These are phyloP conservation scores for Phytophthora pluvialis DNA, from an alignment of 352 stramenopile species.

Conservation along the genomic window DNA sequence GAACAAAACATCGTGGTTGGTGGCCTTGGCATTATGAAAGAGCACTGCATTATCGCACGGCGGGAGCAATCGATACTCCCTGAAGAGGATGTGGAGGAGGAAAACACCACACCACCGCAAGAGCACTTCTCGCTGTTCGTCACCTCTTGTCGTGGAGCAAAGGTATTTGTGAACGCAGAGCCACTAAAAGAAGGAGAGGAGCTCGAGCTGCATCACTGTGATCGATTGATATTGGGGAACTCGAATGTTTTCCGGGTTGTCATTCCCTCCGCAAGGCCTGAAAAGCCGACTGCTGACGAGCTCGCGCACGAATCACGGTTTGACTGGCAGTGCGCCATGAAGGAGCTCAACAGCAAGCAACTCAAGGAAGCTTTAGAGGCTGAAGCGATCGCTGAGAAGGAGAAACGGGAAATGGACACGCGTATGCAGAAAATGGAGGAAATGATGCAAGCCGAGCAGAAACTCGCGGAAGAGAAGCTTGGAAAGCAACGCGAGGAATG, in stretches of 20 bases:
- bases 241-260: constrained; percentile 83
- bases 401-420: constrained; percentile 82
- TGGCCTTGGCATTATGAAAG: constrained; percentile 78
- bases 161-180: constrained; percentile 80
- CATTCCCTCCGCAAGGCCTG: constrained; percentile 49
- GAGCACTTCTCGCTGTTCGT: constrained; percentile 36
- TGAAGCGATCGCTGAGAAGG: constrained; percentile 62
- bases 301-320: constrained; percentile 56
- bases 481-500: constrained; percentile 72
- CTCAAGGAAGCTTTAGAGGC: constrained; percentile 65
- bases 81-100: constrained; percentile 1
- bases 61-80: constrained; percentile 3
- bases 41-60: constrained; percentile 65
- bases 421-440: constrained; percentile 79
- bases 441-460: constrained; percentile 66
- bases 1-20: constrained; percentile 82
- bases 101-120: not conserved
- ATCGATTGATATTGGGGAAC: constrained; percentile 79
- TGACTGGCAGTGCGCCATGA: constrained; percentile 82
- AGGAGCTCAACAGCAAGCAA: constrained; percentile 83
- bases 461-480: constrained; percentile 66
- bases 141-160: constrained; percentile 43
- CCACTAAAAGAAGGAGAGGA: constrained; percentile 44
- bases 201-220: constrained; percentile 56
- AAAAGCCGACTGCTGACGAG: constrained; percentile 35